Percentiles rank a stretch among this genome's conserved stretches.
phyloP scores from a whole-genome alignment of 345 rosid genomes.

The Xanthoceras sorbifolium region DNA sequence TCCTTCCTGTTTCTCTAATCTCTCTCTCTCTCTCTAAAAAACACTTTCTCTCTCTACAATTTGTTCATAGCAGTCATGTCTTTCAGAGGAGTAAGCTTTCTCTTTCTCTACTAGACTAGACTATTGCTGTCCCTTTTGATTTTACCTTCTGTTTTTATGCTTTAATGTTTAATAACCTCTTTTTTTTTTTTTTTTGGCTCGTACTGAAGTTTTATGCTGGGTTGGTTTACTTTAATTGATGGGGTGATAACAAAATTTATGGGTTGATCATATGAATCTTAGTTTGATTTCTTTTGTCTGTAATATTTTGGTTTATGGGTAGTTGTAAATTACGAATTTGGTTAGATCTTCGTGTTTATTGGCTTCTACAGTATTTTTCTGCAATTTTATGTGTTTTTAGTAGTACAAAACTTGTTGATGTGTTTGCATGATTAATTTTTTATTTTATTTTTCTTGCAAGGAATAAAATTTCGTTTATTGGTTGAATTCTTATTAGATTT shows the following conservation, averaged over 20 bases:
- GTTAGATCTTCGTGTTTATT: conserved; percentile 9
- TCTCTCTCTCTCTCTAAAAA: neutral
- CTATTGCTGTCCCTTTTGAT: neutral
- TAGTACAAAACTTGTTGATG: neutral
- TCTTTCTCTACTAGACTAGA: neutral
- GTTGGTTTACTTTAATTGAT: neutral
- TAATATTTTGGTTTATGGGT: neutral
- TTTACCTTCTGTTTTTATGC: neutral
- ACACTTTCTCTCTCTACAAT: neutral
- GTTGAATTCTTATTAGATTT: neutral
- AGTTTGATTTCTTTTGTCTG: neutral
- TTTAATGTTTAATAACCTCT: neutral
- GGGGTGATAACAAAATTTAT: too few relatives aligned
- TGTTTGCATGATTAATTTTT: conserved; percentile 3
- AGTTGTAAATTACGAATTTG: neutral
- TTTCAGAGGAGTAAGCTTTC: conserved; percentile 47
- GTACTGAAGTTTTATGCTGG: neutral
- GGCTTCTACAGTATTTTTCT: neutral
- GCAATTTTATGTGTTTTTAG: neutral
- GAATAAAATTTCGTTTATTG: neutral
- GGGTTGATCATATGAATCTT: neutral
- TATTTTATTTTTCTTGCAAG: neutral
- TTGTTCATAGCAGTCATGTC: conserved; percentile 34
- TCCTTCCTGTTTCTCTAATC: too few relatives aligned
- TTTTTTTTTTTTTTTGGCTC: neutral